Conservation (phyloP, 768 basidiomycete genomes). For the Collybia sordida region DNA sequence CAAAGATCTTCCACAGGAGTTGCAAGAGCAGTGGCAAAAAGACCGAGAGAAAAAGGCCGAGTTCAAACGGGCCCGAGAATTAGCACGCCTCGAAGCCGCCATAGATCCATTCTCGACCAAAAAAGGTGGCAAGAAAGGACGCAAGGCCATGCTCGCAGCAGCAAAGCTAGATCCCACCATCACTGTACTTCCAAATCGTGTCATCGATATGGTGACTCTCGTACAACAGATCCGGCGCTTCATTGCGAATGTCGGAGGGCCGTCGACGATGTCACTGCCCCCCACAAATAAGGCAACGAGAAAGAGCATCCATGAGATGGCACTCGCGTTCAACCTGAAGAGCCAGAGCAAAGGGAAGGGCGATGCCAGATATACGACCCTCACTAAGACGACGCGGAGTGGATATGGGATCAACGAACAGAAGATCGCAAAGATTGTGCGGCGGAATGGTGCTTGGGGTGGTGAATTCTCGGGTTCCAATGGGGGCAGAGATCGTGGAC, state of each 20-base stretch:
- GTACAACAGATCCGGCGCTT: constrained; percentile 73
- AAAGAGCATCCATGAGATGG: constrained; percentile 77
- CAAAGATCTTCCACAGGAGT: constrained; percentile 51
- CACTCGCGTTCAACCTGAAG: constrained; percentile 74
- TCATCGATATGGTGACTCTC: constrained; percentile 67
- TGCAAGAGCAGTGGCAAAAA: constrained; percentile 72
- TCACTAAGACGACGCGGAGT: constrained; percentile 66
- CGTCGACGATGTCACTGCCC: constrained; percentile 63
- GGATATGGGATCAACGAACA: constrained; percentile 56
- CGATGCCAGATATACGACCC: constrained; percentile 68
- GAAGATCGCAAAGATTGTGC: constrained; percentile 49
- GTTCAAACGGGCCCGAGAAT: constrained; percentile 59
- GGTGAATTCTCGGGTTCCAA: constrained; percentile 34
- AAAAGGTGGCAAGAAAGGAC: constrained; percentile 68
- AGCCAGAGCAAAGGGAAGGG: constrained; percentile 77
- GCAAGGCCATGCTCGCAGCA: constrained; percentile 65
- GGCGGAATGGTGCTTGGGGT: constrained; percentile 34
- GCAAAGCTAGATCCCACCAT: constrained; percentile 48
- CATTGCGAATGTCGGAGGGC: constrained; percentile 51
- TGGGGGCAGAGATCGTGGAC: constrained; percentile 19
- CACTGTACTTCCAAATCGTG: constrained; percentile 43
- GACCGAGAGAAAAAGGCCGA: constrained; percentile 87
- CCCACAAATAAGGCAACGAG: constrained; percentile 75
- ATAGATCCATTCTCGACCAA: constrained; percentile 63
- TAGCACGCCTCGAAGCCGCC: constrained; percentile 53